Evolutionary conservation across 805 yeast species (phyloP).

Genomic region (Candida ortonii): DNA sequence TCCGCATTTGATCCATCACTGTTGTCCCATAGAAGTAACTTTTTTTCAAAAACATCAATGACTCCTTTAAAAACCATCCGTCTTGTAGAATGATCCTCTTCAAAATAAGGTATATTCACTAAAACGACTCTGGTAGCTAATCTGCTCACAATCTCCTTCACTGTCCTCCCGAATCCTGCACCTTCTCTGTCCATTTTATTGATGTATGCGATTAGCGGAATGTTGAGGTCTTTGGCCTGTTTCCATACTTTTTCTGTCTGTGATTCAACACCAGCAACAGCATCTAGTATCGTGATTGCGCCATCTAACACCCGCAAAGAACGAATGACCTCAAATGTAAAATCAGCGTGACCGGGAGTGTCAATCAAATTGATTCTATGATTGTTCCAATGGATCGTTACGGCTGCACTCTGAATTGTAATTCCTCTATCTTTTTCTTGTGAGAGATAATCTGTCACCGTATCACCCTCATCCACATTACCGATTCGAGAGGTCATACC

Average conservation of each 20-base stretch:
- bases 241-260: conserved; percentile 97
- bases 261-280: conserved; percentile 97
- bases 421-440: conserved; percentile 92
- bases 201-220: conserved; percentile 78
- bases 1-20: conserved; percentile 32
- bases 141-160: conserved; percentile 74
- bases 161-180: conserved; percentile 90
- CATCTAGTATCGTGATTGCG: conserved; percentile 88
- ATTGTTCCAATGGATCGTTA: conserved; percentile 76
- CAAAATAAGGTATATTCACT: conserved; percentile 76
- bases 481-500: conserved; percentile 82
- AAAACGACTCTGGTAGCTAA: conserved; percentile 71
- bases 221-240: conserved; percentile 63
- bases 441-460: conserved; percentile 88
- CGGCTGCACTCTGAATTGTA: conserved; percentile 95
- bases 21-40: conserved; percentile 50
- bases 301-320: conserved; percentile 92
- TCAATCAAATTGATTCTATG: conserved; percentile 83
- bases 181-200: conserved; percentile 98
- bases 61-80: conserved; percentile 60
- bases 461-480: conserved; percentile 94
- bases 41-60: conserved; percentile 67
- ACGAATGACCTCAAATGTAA: conserved; percentile 89
- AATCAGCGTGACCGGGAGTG: conserved; percentile 98
- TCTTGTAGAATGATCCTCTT: conserved; percentile 35